Base-by-base conservation (phyloP, 2,329 filamentous ascomycete genomes). In the Cladosporium oxysporum region DNA sequence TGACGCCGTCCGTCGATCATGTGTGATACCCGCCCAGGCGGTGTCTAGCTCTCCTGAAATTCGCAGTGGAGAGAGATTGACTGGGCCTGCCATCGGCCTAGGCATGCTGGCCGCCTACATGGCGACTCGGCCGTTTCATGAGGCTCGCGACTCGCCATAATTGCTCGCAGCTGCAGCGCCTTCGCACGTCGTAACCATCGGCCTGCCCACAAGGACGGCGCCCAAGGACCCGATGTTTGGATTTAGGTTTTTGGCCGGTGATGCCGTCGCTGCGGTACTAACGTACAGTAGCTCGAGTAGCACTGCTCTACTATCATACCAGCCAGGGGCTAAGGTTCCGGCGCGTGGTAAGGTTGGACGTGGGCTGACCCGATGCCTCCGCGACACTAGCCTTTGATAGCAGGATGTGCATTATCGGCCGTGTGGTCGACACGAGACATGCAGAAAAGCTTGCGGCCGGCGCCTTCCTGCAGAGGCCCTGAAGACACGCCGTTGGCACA, bases 11-110 rank as follows among this genome's bases (percentile, higher is more conserved):
- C 28, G 61, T 63, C 61, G 61, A 63, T 63, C 61, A 47, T 47
- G 26, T 57, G 61, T 63, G 61, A 63, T 57, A 35, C 61, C 33
- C 61, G 31, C 50, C 41, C 35, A 57, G 61, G 61, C 61, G 61
- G 61, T 62, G 47, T 63, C 61, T 44, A 44, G 50, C 50, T 29
- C 60, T 63, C 61, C 61, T 63, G 50, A 47, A 63, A 63, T 63
- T 52, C 35, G 26, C 50, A 29, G 33, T 41, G n/a, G n/a, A 21
- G 18, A 29, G n/a, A 21, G 18, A 23, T 44, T 59, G 14, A 47
- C 35, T 5, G 23, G 11, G 23, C 57, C 23, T 59, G 57, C 37
- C 31, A 59, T 47, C 47, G 33, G 57, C 35, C 23, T 47, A 16
- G 18, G 41, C 58, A 8, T 18, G 58, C 18, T 37, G 18, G 58